Evolutionary conservation across 2,329 filamentous ascomycete genomes (phyloP).

Genomic region (Metarhizium album): DNA sequence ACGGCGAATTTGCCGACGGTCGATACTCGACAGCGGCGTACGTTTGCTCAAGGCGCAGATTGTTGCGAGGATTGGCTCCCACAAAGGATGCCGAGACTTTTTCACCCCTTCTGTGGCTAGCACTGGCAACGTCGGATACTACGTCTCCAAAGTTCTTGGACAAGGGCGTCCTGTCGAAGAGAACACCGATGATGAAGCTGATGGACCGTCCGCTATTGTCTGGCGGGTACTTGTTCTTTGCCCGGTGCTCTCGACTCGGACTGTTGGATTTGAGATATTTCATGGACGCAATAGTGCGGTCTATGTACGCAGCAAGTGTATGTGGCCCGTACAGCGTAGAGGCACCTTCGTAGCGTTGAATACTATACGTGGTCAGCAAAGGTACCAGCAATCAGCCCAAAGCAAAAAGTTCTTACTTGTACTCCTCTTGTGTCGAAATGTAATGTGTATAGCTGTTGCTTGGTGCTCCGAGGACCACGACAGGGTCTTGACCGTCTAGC

Average conservation of each 20-base stretch:
- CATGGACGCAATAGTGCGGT: constrained; percentile 61
- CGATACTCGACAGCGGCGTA: constrained; percentile 61
- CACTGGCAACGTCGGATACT: constrained; percentile 35
- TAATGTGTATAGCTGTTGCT: constrained; percentile 83
- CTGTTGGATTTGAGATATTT: constrained; percentile 48
- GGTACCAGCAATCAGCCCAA: background rate
- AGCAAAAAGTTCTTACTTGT: constrained; percentile 16
- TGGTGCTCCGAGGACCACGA: constrained; percentile 75
- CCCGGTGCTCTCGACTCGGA: constrained; percentile 13
- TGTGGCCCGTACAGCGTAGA: constrained; percentile 79
- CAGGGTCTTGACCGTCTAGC: constrained; percentile 35
- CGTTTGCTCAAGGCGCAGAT: constrained; percentile 65
- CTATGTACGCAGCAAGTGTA: constrained; percentile 78
- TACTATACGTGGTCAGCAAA: constrained; percentile 20
- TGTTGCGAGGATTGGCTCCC: constrained; percentile 81
- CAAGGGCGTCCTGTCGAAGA: constrained; percentile 56
- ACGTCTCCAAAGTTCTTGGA: constrained; percentile 62
- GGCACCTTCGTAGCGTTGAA: constrained; percentile 85
- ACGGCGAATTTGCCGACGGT: constrained; percentile 25
- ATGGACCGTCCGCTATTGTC: constrained; percentile 67
- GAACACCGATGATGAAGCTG: constrained; percentile 68
- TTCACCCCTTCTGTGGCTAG: constrained; percentile 44
- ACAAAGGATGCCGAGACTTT: constrained; percentile 59
- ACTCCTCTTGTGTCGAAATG: constrained; percentile 61
- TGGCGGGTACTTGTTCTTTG: constrained; percentile 53